Conservation (phyloP, 139 green algal species). For the Picochlorum costavermella region DNA sequence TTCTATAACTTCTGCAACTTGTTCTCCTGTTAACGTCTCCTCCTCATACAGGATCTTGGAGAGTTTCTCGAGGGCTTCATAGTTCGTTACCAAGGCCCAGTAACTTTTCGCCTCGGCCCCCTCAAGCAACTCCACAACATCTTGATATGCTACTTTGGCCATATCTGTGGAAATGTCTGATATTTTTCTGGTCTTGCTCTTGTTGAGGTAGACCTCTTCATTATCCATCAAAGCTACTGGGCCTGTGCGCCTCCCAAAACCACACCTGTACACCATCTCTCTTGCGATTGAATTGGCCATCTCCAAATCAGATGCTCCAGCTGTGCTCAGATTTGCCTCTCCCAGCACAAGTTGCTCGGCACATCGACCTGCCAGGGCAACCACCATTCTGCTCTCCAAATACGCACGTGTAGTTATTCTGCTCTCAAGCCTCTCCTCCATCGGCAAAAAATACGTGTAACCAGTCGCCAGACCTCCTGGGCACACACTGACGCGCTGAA, state of each 20-base stretch:
- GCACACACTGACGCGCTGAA: constrained; percentile 39
- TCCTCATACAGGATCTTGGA: constrained; percentile 26
- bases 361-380: constrained; percentile 63
- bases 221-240: constrained; percentile 65
- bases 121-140: constrained; percentile 60
- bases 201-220: constrained; percentile 37
- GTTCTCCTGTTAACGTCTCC: constrained; percentile 39
- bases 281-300: constrained; percentile 68
- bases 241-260: constrained; percentile 56
- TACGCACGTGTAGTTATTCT: constrained; percentile 59
- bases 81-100: constrained; percentile 80
- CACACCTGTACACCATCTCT: constrained; percentile 79
- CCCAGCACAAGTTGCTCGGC: constrained; percentile 77
- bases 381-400: constrained; percentile 71
- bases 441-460: constrained; percentile 78
- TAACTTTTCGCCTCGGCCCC: constrained; percentile 81
- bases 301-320: constrained; percentile 35
- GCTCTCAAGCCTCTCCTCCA: constrained; percentile 72
- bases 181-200: constrained; percentile 11
- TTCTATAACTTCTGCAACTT: constrained; percentile 38
- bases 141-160: constrained; percentile 28
- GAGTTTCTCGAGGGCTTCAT: constrained; percentile 38
- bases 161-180: constrained; percentile 47
- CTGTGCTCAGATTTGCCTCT: constrained; percentile 56
- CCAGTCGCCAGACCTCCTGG: constrained; percentile 36